Evolutionary conservation across 305 asterid species (phyloP).

Genomic region (Solanum hybrid): DNA sequence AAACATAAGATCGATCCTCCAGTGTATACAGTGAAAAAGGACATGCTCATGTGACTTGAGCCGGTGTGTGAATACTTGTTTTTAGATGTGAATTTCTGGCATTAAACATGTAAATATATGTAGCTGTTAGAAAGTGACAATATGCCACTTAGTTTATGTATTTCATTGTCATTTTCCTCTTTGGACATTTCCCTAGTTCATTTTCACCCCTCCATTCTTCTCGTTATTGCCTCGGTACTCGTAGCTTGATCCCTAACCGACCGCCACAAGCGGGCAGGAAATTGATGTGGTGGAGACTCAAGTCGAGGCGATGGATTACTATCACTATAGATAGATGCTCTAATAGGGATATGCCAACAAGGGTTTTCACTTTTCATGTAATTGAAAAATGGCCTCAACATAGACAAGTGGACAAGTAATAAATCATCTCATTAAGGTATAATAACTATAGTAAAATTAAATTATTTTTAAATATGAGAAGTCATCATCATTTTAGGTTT

Average conservation of each 20-base stretch:
- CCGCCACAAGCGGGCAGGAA: neutral
- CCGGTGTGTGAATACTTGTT: neutral
- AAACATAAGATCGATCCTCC: neutral
- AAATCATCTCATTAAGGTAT: no score
- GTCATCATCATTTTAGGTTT: no score
- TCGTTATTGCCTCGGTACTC: neutral
- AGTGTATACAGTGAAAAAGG: neutral
- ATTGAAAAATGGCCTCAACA: neutral
- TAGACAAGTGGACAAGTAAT: no score
- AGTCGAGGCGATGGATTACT: neutral
- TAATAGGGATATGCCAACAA: neutral
- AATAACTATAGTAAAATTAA: rapidly evolving
- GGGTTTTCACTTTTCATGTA: neutral
- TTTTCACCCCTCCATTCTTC: neutral
- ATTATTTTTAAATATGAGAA: no score
- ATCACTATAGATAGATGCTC: neutral
- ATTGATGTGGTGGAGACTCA: neutral
- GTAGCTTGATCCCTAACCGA: neutral
- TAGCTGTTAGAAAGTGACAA: neutral
- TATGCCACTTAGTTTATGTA: neutral
- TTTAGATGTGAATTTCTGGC: neutral
- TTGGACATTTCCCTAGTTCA: neutral
- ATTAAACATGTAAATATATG: neutral
- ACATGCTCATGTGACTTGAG: neutral
- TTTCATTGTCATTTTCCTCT: neutral